Evolutionary conservation across 2,329 filamentous ascomycete species (phyloP).

Genomic region (Stagonosporopsis chrysanthemi): DNA sequence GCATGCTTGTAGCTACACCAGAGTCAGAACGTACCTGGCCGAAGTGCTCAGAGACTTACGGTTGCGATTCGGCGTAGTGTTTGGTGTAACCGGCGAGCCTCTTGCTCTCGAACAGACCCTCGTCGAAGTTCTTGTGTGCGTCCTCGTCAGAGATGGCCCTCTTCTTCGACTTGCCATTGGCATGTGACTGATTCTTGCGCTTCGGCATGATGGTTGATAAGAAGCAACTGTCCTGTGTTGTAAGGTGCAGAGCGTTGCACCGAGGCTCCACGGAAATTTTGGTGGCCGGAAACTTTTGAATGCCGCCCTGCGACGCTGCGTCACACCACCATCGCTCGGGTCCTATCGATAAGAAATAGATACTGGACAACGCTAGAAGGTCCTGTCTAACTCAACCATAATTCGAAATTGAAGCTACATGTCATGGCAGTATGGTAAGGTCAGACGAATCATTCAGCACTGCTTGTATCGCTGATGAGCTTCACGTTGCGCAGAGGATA

Average conservation of each 20-base stretch:
- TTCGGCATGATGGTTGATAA: slow-evolving; percentile 39
- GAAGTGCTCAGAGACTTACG: slow-evolving; percentile 39
- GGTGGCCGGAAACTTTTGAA: slow-evolving; percentile 9
- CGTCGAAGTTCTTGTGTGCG: slow-evolving; percentile 50
- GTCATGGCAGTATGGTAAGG: too few relatives aligned
- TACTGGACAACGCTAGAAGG: too few relatives aligned
- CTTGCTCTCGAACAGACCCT: slow-evolving; percentile 48
- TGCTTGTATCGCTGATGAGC: too few relatives aligned
- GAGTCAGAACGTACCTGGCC: slow-evolving; percentile 12
- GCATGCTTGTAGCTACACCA: slow-evolving; percentile 79
- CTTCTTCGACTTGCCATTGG: slow-evolving; percentile 53
- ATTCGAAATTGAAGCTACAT: too few relatives aligned
- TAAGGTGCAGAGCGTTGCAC: slow-evolving; percentile 1
- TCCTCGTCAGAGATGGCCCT: slow-evolving; percentile 52
- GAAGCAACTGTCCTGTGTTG: neutral
- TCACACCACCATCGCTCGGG: slow-evolving; percentile 20
- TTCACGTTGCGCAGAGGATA: too few relatives aligned
- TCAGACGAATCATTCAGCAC: too few relatives aligned
- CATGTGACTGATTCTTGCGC: slow-evolving; percentile 52
- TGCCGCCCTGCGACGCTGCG: slow-evolving; percentile 9
- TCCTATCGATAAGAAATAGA: slow-evolving; percentile 7
- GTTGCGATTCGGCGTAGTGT: slow-evolving; percentile 50
- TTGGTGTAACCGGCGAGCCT: slow-evolving; percentile 45
- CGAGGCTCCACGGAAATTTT: slow-evolving; percentile 9
- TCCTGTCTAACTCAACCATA: neutral